Conservation (phyloP, 345 rosid genomes). For the Eutrema heterophyllum region DNA sequence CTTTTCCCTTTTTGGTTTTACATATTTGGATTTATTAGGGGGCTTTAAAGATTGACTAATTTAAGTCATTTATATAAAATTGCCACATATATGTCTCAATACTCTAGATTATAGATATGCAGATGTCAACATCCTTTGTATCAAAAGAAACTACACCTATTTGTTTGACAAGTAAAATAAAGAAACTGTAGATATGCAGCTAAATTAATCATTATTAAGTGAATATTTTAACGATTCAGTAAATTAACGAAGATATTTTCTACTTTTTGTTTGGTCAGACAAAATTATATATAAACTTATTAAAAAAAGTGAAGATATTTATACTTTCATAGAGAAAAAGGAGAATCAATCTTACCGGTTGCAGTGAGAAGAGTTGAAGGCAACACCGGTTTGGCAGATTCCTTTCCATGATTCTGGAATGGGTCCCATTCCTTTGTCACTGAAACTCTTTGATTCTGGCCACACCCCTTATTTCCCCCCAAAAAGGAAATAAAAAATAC, state of each 20-base stretch:
- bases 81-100: background rate
- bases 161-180: background rate
- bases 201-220: background rate
- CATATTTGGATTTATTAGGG: background rate
- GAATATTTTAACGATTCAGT: background rate
- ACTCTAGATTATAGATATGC: background rate
- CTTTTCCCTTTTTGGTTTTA: background rate
- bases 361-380: constrained; percentile 67
- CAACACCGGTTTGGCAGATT: constrained; percentile 66
- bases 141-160: background rate
- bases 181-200: background rate
- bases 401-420: constrained; percentile 89
- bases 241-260: background rate
- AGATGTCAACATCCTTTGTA: background rate
- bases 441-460: constrained; percentile 87
- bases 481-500: background rate
- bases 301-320: background rate
- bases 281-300: background rate
- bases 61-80: background rate
- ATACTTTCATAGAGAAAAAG: background rate
- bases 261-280: background rate
- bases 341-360: constrained; percentile 39
- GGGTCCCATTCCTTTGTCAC: constrained; percentile 72
- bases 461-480: constrained; percentile 54
- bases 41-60: background rate